Base-by-base conservation (phyloP, 495 filamentous ascomycete species). In the Neurospora sp. region DNA sequence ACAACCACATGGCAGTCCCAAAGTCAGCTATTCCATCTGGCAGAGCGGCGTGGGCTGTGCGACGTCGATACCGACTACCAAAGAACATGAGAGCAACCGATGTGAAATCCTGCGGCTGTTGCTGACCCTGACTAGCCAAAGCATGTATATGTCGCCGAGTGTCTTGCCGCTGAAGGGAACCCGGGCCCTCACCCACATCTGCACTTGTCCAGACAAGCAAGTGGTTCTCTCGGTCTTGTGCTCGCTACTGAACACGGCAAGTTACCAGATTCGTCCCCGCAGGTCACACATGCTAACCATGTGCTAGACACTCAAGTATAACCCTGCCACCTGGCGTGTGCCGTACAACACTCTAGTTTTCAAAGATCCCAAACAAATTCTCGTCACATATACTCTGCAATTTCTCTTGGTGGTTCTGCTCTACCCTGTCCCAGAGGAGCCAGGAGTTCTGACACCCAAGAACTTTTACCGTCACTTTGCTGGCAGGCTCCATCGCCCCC, bases 21-120 rank as follows among this genome's bases (percentile, higher is more conserved):
- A 97, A 80, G 91, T 97, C 46, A 92, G 92, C 16, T 97, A 93
- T 83, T 90, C 94, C 42, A 98, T 99, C 76, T 99, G 96, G 96
- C 94, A 98, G 81, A 98, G 92, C 76, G 96, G 96, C 35, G 95
- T 99, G 68, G 96, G 96, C 3, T 98, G 95, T 82, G 97, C 97
- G 79, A 93, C 92, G 8, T 87, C 93, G 2, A 90, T 97, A 80
- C 91, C 91, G 20, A 93, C 94, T 22, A 97, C 88, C 46, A 97
- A 92, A 81, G 92, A 97, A 73, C 89, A 92, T 68, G 96, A 99
- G 83, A 94, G 87, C 81, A 97, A 97, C 80, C 89, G 96, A 39
- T 93, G 91, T 75, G 96, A 99, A 79, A 90, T 97, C 37, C 81
- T 99, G 73, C 89, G 96, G 41, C 82, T 98, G 75, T 85, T 99